Conservation (phyloP, 2,329 filamentous ascomycete genomes). For the Aureobasidium sp. region DNA sequence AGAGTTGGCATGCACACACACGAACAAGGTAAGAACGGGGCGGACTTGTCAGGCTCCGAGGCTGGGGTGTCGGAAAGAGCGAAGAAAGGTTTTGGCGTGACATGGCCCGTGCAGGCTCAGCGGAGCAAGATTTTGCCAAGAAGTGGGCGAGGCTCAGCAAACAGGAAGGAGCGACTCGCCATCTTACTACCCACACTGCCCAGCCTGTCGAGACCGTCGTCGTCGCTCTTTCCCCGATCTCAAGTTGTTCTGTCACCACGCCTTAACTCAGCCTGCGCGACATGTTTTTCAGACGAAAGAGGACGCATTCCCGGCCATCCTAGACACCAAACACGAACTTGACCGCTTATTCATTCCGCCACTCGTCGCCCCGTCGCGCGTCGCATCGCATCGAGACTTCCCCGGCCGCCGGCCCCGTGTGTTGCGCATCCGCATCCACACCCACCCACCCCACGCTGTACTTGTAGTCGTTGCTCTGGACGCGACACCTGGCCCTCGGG, state of each 20-base stretch:
- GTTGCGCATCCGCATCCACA: neutral
- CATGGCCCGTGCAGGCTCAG: neutral
- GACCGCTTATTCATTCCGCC: neutral
- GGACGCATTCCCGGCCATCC: neutral
- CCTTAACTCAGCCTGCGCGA: neutral
- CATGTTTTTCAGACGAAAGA: conserved; percentile 4
- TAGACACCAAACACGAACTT: neutral
- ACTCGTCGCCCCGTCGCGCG: neutral
- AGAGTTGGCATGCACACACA: neutral
- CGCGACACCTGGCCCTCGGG: conserved; percentile 1
- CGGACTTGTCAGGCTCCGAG: neutral
- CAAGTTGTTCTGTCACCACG: neutral
- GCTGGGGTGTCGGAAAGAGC: neutral
- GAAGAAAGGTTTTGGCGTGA: neutral
- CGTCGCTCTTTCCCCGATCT: neutral
- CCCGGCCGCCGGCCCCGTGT: neutral
- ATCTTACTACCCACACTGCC: neutral
- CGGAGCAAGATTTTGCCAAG: neutral
- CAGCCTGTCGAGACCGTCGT: neutral
- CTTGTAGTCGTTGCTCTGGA: conserved; percentile 19
- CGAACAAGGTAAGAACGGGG: neutral
- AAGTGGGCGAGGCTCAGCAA: neutral
- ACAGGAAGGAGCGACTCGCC: conserved; percentile 4
- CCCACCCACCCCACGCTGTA: neutral
- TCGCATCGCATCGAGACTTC: neutral